Percentiles rank a stretch among this genome's conserved stretches.
Evolutionary conservation across 495 filamentous ascomycete genomes (phyloP).

Genomic region (Beverwykella pulmonaria): DNA sequence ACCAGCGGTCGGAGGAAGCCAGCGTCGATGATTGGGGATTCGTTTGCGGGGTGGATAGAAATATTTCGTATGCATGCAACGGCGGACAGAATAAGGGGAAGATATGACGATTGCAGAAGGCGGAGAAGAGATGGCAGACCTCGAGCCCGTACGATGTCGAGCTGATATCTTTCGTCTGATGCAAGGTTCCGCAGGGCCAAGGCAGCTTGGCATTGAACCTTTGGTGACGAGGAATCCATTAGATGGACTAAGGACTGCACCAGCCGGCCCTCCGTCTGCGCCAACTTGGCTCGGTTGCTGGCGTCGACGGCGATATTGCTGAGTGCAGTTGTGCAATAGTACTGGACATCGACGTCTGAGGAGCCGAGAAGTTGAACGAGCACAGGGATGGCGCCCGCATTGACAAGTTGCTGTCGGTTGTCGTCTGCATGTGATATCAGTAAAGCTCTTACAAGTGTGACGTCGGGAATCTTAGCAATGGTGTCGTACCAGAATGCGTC

Average conservation of each 20-base stretch:
- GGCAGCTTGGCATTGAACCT: slow-evolving; percentile 97
- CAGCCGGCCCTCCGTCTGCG: slow-evolving; percentile 82
- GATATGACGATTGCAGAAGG: slow-evolving; percentile 89
- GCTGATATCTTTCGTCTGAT: slow-evolving; percentile 97
- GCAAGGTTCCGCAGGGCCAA: slow-evolving; percentile 92
- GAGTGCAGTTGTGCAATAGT: slow-evolving; percentile 97
- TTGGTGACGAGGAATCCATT: slow-evolving; percentile 96
- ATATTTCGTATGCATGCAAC: slow-evolving; percentile 99
- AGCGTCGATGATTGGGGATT: slow-evolving; percentile 98
- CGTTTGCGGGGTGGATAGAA: slow-evolving; percentile 96
- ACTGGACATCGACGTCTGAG: slow-evolving; percentile 93
- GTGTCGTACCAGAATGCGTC: slow-evolving; percentile 88
- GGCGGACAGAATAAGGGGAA: slow-evolving; percentile 93
- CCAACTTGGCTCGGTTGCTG: slow-evolving; percentile 84
- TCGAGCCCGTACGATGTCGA: slow-evolving; percentile 89
- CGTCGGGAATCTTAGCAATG: background rate
- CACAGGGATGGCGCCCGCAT: slow-evolving; percentile 93
- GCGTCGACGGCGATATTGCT: slow-evolving; percentile 98
- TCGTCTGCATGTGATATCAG: slow-evolving; percentile 64
- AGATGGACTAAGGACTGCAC: slow-evolving; percentile 92
- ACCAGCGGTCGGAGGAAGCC: slow-evolving; percentile 93
- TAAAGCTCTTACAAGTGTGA: background rate
- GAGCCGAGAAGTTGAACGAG: slow-evolving; percentile 92
- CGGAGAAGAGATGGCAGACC: slow-evolving; percentile 83
- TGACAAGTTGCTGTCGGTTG: slow-evolving; percentile 94